Evolutionary conservation across 2,329 filamentous ascomycete species (phyloP), one percentile per base, ranked within the genome.

Genomic region (Xylaria hypoxylon): DNA sequence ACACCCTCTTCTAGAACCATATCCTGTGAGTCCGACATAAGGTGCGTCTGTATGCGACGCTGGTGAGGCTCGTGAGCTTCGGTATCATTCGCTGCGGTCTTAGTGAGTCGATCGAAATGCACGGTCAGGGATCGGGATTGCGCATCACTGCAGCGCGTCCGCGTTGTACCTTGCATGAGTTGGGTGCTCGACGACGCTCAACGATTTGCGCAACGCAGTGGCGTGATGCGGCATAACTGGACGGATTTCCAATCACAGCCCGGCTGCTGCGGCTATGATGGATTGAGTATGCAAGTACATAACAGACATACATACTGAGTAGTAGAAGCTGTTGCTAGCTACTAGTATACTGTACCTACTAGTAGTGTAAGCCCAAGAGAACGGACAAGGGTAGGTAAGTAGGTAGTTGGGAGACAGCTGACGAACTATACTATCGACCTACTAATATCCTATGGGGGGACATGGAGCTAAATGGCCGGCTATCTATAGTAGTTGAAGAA

Each of bases 81-180:
- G 68, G 69, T 75, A 71, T 76, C 73, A 75, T 76, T 75, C 71
- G 74, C 71, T 64, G 61, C 45, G 69, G 68, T 68, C 67, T 68
- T 63, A 65, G 62, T 64, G 56, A 62, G 66, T 69, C 65, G 69
- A 71, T 75, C 68, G 67, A 55, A 68, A 69, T 71, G 69, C 68
- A 71, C 40, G 65, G 70, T 38, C 65, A 57, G 56, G 65, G 72
- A 74, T 75, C 71, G 72, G 60, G 68, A 64, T 70, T 70, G 63
- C 52, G 60, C 70, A 73, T 62, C 62, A 62, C 72, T 62, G 68
- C 62, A 62, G 52, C 72, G 70, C 73, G 69, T 68, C 68, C 74
- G 71, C 72, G 68, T 68, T 70, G 75, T 76, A 76, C 75, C 75
- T 76, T 76, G 75, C 75, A 72, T 71, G 59, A 64, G 62, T 62